Base-by-base conservation (phyloP, 177 flowering plant genomes). In the Vitis hybrid region DNA sequence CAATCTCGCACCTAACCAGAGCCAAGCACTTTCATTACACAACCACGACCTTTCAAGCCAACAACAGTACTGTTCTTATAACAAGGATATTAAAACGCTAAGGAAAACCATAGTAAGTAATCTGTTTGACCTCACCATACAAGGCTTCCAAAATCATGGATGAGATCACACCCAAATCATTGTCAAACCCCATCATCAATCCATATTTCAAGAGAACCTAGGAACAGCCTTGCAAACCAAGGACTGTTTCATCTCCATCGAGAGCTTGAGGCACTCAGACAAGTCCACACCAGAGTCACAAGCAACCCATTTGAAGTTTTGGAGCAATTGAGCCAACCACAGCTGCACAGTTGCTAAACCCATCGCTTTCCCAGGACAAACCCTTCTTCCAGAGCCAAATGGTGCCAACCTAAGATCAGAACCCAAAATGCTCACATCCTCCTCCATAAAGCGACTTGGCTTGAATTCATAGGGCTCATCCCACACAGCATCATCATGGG, bases 331-430 rank as follows among this genome's bases (percentile, higher is more conserved):
- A 56, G 95, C 97, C 19, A 91, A 74, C 97, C 95, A 93, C 0
- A 93, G 85, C 40, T 90, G 85, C 12, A 87, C 97, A 11, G 89
- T 91, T 11, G 87, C 92, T 50, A 91, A 52, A 0, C 95, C 98
- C 92, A 93, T 69, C 1, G 95, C 87, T 69, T 91, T 91, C 0
- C 98, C 98, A 1, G 97, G 98, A 63, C 97, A 91, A 2, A 90
- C 97, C 75, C 97, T 81, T 72, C 95, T 72, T 0, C 98, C 98
- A 2, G 97, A 74, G 2, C 98, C 98, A 30, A 93, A 93, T 0
- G 98, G 98, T 10, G 97, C 94, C 74, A 93, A 52, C 85, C 97
- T 77, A 6, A 90, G 79, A 75, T 93, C 94, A 60, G 90, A 82
- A 3, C 97, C 98, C 91, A 88, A 82, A 13, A 93, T 81, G 64